Evolutionary conservation across 1,284 basidiomycete species (phyloP).

Genomic region (Pseudomicrostroma phylloplanum): DNA sequence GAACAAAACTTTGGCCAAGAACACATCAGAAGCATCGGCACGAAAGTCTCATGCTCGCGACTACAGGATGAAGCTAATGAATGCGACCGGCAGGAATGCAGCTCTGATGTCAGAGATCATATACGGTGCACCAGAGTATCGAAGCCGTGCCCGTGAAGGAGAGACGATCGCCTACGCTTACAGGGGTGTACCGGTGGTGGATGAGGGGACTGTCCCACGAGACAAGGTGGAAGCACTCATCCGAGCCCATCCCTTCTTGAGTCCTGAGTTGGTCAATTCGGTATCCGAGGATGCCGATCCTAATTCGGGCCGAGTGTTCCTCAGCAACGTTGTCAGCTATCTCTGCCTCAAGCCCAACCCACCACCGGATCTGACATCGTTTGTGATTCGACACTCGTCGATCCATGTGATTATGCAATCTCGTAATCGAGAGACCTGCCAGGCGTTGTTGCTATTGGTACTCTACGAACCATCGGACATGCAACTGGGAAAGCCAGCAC

Average conservation of each 20-base stretch:
- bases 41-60: neutral
- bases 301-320: neutral
- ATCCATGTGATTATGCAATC: neutral
- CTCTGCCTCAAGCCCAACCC: neutral
- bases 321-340: neutral
- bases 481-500: neutral
- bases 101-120: slow-evolving; percentile 2
- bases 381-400: neutral
- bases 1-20: too few species aligned
- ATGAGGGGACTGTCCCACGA: neutral
- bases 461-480: slow-evolving; percentile 1
- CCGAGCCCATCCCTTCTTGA: neutral
- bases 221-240: neutral
- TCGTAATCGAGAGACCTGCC: neutral
- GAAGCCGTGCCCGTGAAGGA: neutral
- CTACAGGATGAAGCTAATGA: neutral
- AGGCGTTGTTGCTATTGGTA: neutral
- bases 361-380: neutral
- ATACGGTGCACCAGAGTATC: neutral
- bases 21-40: too few species aligned
- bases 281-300: neutral
- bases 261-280: neutral
- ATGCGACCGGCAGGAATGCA: neutral
- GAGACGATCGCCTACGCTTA: neutral
- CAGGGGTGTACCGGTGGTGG: neutral